phyloP scores from a whole-genome alignment of 2,329 filamentous ascomycete genomes.

The Hirsutella thompsonii region DNA sequence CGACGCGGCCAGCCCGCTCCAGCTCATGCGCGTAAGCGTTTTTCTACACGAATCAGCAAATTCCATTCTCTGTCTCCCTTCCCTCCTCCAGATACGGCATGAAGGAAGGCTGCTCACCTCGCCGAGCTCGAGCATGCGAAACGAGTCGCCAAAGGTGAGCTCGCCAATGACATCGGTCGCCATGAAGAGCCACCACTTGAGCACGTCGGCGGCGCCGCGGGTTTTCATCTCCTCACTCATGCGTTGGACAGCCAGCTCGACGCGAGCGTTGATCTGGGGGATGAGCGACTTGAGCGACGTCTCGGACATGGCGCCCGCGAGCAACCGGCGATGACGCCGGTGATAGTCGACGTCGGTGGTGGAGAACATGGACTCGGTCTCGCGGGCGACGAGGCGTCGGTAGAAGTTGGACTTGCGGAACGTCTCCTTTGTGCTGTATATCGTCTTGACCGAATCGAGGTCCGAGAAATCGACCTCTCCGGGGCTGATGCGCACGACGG shows the following conservation, averaged over 20 bases:
- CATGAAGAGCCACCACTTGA: slow-evolving; percentile 42
- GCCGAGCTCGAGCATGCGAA: slow-evolving; percentile 35
- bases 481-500: slow-evolving; percentile 13
- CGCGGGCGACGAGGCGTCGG: slow-evolving; percentile 7
- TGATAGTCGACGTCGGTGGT: slow-evolving; percentile 25
- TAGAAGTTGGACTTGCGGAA: slow-evolving; percentile 14
- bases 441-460: slow-evolving; percentile 10
- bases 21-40: slow-evolving; percentile 28
- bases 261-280: slow-evolving; percentile 20
- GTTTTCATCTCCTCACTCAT: slow-evolving; percentile 30
- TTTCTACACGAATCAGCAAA: slow-evolving; percentile 2
- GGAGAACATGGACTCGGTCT: slow-evolving; percentile 19
- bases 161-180: slow-evolving; percentile 40
- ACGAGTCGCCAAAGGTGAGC: slow-evolving; percentile 42
- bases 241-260: slow-evolving; percentile 24
- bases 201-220: slow-evolving; percentile 27
- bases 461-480: slow-evolving; percentile 11
- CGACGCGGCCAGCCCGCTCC: slow-evolving; percentile 11
- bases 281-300: slow-evolving; percentile 18
- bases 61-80: neutral
- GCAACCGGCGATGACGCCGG: slow-evolving; percentile 24
- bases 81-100: neutral
- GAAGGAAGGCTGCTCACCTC: slow-evolving; percentile 21
- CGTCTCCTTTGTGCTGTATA: slow-evolving; percentile 18
- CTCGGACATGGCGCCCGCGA: slow-evolving; percentile 26